Percentiles rank a stretch among this genome's conserved stretches.
phyloP scores from a whole-genome alignment of 768 basidiomycete genomes.

The Pleurotus djamor region DNA sequence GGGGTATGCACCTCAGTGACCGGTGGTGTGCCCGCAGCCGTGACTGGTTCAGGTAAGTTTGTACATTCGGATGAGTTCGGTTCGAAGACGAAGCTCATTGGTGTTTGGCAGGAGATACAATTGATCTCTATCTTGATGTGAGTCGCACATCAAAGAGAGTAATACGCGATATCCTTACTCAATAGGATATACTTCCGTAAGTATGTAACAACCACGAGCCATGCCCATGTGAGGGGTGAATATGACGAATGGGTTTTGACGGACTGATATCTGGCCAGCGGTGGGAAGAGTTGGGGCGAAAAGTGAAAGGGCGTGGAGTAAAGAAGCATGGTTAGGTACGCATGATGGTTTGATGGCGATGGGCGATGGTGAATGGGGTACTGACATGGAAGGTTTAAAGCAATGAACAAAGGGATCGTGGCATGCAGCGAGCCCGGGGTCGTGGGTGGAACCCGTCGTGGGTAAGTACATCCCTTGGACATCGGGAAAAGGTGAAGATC shows the following conservation, averaged over 20 bases:
- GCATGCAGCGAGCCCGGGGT: too few species aligned
- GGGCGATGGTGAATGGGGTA: neutral
- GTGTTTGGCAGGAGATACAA: neutral
- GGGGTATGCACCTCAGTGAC: too few species aligned
- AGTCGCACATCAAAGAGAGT: neutral
- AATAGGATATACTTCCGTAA: neutral
- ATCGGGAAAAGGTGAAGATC: too few species aligned
- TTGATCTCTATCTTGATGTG: neutral
- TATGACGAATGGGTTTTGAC: neutral
- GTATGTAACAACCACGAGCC: neutral
- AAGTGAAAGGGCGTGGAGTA: neutral
- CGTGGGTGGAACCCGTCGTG: too few species aligned
- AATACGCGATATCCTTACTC: too few species aligned
- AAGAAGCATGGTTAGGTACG: conserved; percentile 7
- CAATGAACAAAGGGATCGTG: neutral
- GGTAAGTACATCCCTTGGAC: too few species aligned
- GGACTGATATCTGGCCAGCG: too few species aligned
- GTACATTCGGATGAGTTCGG: neutral
- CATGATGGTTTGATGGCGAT: neutral
- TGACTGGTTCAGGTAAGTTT: neutral
- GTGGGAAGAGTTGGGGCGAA: neutral
- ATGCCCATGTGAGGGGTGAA: neutral
- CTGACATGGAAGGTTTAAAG: neutral
- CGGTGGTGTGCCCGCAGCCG: too few species aligned
- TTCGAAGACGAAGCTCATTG: neutral